A percentile compares a stretch with the other conserved stretches of the same genome.
phyloP scores from a whole-genome alignment of 805 yeast species.

The Wickerhamiella hasegawae region DNA sequence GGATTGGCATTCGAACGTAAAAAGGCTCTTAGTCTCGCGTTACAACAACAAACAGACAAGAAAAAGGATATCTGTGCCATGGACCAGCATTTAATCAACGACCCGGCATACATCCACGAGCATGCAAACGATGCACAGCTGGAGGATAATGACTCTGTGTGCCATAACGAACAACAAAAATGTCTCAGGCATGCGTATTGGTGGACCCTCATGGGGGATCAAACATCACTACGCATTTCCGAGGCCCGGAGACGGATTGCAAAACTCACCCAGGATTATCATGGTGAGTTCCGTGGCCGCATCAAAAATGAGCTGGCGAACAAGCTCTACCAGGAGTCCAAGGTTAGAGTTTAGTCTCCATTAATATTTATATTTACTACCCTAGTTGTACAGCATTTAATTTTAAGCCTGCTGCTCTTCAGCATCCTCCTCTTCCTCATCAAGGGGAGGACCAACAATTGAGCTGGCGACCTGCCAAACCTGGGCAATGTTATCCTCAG shows the following conservation, averaged over 20 bases:
- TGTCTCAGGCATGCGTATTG: background rate
- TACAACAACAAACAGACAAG: too few species aligned
- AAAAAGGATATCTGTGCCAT: background rate
- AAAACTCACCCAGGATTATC: too few species aligned
- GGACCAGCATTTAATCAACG: background rate
- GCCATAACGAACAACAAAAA: conserved; percentile 1
- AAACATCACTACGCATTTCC: background rate
- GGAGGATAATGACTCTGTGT: background rate
- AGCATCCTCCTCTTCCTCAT: background rate
- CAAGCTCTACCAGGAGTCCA: too few species aligned
- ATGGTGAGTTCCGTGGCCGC: too few species aligned
- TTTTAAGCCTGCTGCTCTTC: too few species aligned
- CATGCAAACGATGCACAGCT: background rate
- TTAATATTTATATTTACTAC: too few species aligned
- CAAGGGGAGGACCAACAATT: too few species aligned
- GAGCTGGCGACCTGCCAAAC: too few species aligned
- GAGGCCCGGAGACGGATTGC: too few species aligned
- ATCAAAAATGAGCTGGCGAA: too few species aligned
- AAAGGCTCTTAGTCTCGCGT: background rate
- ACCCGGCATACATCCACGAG: background rate
- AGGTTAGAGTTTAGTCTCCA: too few species aligned
- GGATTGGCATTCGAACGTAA: background rate
- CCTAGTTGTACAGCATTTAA: too few species aligned
- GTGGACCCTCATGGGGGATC: background rate
- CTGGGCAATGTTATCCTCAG: conserved; percentile 62